These are phyloP conservation scores for Neurospora sp. DNA, from an alignment of 495 filamentous ascomycete species.

Conservation along the genomic window DNA sequence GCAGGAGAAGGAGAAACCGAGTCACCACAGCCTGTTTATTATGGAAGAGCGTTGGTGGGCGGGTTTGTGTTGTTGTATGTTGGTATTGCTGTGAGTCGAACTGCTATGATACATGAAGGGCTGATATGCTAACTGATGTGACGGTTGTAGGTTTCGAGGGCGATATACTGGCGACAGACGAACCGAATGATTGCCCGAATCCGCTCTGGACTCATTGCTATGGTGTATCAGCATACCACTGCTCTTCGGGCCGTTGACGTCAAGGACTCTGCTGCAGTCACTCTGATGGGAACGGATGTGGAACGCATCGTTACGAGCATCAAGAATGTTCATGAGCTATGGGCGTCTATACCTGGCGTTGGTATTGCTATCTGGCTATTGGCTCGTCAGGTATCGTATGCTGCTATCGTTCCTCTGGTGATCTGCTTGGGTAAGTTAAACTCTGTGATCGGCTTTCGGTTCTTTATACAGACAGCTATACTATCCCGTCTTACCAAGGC, in stretches of 20 bases:
- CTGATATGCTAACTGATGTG: background rate
- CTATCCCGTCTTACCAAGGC: too few species aligned
- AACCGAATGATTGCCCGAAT: slow-evolving; percentile 39
- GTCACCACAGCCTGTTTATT: background rate
- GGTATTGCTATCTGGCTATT: slow-evolving; percentile 48
- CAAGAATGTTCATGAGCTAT: slow-evolving; percentile 26
- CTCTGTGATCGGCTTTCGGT: background rate
- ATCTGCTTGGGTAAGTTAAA: slow-evolving; percentile 30
- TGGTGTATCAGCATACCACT: slow-evolving; percentile 45
- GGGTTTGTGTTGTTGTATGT: slow-evolving; percentile 45
- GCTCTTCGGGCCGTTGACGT: slow-evolving; percentile 28
- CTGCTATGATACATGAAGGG: too few species aligned
- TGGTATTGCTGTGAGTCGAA: slow-evolving; percentile 38
- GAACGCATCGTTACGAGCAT: slow-evolving; percentile 24
- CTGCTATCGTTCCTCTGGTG: slow-evolving; percentile 37
- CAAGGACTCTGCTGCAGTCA: slow-evolving; percentile 45
- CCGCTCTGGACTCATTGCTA: slow-evolving; percentile 41
- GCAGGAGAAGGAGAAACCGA: background rate
- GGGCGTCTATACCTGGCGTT: slow-evolving; percentile 44
- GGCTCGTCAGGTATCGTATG: slow-evolving; percentile 40
- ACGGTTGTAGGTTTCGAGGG: slow-evolving; percentile 8
- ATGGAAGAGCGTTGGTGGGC: slow-evolving; percentile 46
- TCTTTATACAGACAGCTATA: too few species aligned
- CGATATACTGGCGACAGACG: slow-evolving; percentile 36
- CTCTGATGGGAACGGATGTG: slow-evolving; percentile 50